These are phyloP conservation scores for Plasmodium coatneyi DNA, from an alignment of 169 alveolate species.

Conservation along the genomic window DNA sequence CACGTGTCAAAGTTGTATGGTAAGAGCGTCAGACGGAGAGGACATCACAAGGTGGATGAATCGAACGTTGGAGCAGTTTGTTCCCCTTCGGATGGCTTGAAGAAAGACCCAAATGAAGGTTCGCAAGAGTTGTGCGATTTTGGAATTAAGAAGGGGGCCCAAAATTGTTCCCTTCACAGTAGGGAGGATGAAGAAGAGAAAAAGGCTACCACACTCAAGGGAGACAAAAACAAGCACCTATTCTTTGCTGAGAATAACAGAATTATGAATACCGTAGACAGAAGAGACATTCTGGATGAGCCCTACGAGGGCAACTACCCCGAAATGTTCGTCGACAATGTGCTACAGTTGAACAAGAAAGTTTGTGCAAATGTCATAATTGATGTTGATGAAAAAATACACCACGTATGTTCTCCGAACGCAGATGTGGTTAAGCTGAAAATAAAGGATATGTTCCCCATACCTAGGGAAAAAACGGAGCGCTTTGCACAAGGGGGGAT, in stretches of 20 bases:
- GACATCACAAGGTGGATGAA: background rate
- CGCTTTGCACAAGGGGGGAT: background rate
- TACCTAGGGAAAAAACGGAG: slow-evolving; percentile 27
- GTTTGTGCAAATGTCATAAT: slow-evolving; percentile 66
- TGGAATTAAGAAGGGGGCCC: background rate
- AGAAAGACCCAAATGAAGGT: slow-evolving; percentile 4
- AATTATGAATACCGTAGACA: background rate
- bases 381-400: slow-evolving; percentile 51
- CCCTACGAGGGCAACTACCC: slow-evolving; percentile 54
- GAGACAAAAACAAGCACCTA: slow-evolving; percentile 13
- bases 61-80: background rate
- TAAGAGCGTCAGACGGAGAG: slow-evolving; percentile 11
- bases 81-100: background rate
- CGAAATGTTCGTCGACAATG: slow-evolving; percentile 66
- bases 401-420: slow-evolving; percentile 46
- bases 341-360: slow-evolving; percentile 40
- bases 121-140: background rate
- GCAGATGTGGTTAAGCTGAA: slow-evolving; percentile 37
- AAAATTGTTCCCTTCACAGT: background rate
- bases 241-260: slow-evolving; percentile 5
- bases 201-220: background rate
- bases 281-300: slow-evolving; percentile 9
- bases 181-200: background rate
- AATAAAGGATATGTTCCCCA: slow-evolving; percentile 33
- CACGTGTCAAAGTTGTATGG: slow-evolving; percentile 61